Evolutionary conservation across 2,329 filamentous ascomycete species (phyloP).

Genomic region (Trichoderma koningiopsis): DNA sequence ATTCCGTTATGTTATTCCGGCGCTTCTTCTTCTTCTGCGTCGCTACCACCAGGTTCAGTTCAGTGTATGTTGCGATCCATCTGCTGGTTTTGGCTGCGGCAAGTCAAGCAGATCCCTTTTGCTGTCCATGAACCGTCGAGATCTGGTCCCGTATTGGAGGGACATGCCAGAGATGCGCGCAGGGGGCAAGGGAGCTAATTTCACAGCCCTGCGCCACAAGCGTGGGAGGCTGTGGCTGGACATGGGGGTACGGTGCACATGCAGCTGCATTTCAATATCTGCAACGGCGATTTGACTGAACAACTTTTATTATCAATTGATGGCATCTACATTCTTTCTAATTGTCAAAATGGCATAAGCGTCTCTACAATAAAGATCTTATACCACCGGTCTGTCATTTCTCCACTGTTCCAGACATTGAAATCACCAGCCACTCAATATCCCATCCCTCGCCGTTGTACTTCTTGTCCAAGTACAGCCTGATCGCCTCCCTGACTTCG

Average conservation of each 20-base stretch:
- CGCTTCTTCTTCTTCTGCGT: not conserved
- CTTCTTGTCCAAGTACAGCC: conserved; percentile 44
- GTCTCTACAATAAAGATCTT: not conserved
- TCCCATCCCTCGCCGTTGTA: conserved; percentile 37
- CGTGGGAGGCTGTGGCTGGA: not conserved
- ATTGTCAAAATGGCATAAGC: not conserved
- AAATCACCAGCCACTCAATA: conserved; percentile 33
- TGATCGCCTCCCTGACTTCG: conserved; percentile 43
- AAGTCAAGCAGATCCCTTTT: not conserved
- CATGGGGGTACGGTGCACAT: not conserved
- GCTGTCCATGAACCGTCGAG: not conserved
- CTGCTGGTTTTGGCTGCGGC: conserved; percentile 3
- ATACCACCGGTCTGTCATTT: conserved; percentile 13
- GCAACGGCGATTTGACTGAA: too few relatives aligned
- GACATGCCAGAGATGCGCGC: not conserved
- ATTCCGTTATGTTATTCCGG: not conserved
- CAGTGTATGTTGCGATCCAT: conserved; percentile 17
- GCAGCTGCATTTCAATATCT: too few relatives aligned
- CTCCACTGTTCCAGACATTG: conserved; percentile 33
- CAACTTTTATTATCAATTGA: not conserved
- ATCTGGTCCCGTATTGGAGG: not conserved
- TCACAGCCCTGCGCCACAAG: not conserved
- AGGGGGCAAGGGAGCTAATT: not conserved
- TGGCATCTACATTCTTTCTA: not conserved
- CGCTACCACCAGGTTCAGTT: conserved; percentile 1